Conservation (phyloP, 495 filamentous ascomycete species). For the Trichoderma orchidacearum region DNA sequence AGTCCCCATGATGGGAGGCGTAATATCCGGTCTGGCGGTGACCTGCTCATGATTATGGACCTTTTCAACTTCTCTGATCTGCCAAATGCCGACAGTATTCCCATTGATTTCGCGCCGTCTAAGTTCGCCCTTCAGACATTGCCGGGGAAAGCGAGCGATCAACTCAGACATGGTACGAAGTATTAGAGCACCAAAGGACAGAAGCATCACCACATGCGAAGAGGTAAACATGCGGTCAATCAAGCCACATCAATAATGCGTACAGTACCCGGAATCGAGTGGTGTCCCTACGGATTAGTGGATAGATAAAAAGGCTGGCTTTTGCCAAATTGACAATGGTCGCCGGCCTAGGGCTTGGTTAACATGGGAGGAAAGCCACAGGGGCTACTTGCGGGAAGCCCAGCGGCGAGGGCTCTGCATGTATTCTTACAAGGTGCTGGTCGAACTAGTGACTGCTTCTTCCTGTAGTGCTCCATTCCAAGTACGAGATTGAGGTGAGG, state of each 20-base stretch:
- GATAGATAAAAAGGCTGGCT: background rate
- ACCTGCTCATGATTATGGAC: background rate
- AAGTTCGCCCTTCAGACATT: background rate
- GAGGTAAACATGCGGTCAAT: background rate
- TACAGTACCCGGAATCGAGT: background rate
- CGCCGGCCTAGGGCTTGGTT: background rate
- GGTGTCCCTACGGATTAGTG: background rate
- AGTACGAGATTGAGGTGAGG: background rate
- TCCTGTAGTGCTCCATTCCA: background rate
- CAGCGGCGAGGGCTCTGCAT: background rate
- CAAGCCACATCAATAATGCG: background rate
- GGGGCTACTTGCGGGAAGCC: background rate
- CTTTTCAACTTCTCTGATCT: background rate
- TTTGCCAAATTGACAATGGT: background rate
- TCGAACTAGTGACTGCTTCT: background rate
- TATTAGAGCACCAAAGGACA: background rate
- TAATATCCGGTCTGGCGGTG: background rate
- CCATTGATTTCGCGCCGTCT: background rate
- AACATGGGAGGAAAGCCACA: background rate
- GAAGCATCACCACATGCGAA: background rate
- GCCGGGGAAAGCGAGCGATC: background rate
- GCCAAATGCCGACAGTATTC: background rate
- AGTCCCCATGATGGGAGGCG: background rate
- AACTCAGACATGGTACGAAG: background rate
- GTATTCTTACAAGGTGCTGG: background rate